Evolutionary conservation across 2,329 filamentous ascomycete genomes (phyloP), one percentile per base, ranked within the genome.

Genomic region (Cadophora gregata): DNA sequence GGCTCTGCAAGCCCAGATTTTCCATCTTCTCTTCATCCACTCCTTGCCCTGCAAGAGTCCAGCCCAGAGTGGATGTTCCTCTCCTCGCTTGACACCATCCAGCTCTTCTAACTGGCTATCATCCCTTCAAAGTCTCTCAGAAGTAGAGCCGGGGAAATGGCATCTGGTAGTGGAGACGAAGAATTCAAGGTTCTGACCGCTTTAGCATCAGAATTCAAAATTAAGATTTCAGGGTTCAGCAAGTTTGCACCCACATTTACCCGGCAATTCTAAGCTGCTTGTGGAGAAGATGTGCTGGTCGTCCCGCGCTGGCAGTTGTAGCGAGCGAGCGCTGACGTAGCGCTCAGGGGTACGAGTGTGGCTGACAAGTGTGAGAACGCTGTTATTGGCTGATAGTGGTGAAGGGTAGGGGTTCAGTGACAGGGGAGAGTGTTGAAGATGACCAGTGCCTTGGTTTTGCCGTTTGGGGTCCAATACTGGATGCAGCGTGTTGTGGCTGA

Each of bases 61-160:
- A 55, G 53, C 53, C 53, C 53, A 56, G 21, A 24, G n/a, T 56
- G 53, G 29, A 56, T 3, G n/a, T n/a, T n/a, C n/a, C n/a, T n/a
- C n/a, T n/a, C n/a, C n/a, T 21, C 19, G 2, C 16, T 33, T 36
- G n/a, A 21, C 2, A 21, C 7, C 29, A 21, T 19, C 8, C 51
- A 36, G 4, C 29, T 29, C 16, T 4, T 31, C 50, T 25, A 14
- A 55, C 51, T 55, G 27, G 51, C 7, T 29, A 24, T n/a, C 47
- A 25, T 25, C 21, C 42, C 42, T 47, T 21, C 48, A 51, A 21
- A 33, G 31, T 10, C 31, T 10, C 4, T 47, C n/a, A 21, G 14
- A 47, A 47, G 42, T 47, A 47, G 36, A 33, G 27, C 14, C 51
- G 50, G 50, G 27, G 50, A 53, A 33, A 19, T 29, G 25, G 24